Percentiles rank a stretch among this genome's conserved stretches.
Evolutionary conservation across 2,329 filamentous ascomycete genomes (phyloP).

Genomic region (Aspergillus sp.): DNA sequence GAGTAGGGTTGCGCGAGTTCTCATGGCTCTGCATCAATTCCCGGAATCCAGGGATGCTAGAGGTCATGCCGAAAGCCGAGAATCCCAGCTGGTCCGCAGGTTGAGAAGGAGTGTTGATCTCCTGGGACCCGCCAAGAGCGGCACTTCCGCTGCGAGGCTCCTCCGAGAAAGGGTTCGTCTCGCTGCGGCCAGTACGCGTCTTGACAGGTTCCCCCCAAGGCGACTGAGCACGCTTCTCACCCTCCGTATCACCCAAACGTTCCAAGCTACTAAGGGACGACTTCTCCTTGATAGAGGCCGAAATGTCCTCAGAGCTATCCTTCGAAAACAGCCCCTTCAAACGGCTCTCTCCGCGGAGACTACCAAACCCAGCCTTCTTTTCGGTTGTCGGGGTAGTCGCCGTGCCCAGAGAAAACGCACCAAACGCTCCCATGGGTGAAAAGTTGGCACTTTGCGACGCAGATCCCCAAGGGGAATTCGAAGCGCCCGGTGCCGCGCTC

Average conservation of each 20-base stretch:
- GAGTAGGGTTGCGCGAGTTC: conserved; percentile 59
- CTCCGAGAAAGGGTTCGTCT: conserved; percentile 52
- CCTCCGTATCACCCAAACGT: conserved; percentile 55
- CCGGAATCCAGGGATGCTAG: conserved; percentile 59
- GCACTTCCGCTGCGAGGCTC: conserved; percentile 62
- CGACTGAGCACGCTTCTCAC: conserved; percentile 49
- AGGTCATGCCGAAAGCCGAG: conserved; percentile 62
- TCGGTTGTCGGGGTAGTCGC: conserved; percentile 61
- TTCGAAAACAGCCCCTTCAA: conserved; percentile 84
- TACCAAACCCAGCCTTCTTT: conserved; percentile 70
- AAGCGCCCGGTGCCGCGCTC: conserved; percentile 50
- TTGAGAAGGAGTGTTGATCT: conserved; percentile 59
- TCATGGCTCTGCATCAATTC: conserved; percentile 61
- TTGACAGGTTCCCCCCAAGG: conserved; percentile 54
- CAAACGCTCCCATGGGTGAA: conserved; percentile 80
- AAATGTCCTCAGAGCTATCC: conserved; percentile 68
- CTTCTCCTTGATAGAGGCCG: conserved; percentile 57
- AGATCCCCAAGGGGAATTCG: conserved; percentile 60
- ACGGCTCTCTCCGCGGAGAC: conserved; percentile 73
- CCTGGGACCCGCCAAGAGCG: conserved; percentile 73
- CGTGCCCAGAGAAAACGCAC: conserved; percentile 74
- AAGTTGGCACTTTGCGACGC: conserved; percentile 64
- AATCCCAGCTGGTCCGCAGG: conserved; percentile 59
- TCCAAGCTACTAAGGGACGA: conserved; percentile 55
- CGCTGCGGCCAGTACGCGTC: conserved; percentile 51